Conservation (phyloP, 2,329 filamentous ascomycete species). For the Fusarium sp. region DNA sequence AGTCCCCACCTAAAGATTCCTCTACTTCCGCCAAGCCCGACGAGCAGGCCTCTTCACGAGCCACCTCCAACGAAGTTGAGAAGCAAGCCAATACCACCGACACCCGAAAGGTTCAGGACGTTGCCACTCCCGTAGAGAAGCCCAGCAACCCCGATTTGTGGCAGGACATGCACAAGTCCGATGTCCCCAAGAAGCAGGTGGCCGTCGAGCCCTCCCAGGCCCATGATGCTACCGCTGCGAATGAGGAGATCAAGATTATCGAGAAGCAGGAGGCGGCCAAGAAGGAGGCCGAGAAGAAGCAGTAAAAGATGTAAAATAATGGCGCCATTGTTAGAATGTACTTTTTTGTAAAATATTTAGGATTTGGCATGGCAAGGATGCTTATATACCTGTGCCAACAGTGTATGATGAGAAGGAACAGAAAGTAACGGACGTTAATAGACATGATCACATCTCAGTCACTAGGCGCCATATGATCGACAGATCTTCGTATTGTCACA, state of each 20-base stretch:
- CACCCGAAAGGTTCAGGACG: conserved; percentile 31
- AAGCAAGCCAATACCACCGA: conserved; percentile 6
- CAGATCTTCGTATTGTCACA: neutral
- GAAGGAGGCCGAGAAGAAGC: conserved; percentile 33
- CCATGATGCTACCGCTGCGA: conserved; percentile 52
- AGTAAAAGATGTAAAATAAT: conserved; percentile 11
- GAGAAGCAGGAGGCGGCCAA: conserved; percentile 35
- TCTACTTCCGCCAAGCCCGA: conserved; percentile 3
- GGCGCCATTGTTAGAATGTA: conserved; percentile 27
- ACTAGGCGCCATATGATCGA: too few relatives aligned
- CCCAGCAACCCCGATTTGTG: conserved; percentile 17
- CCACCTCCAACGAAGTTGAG: neutral
- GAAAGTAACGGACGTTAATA: conserved; percentile 45
- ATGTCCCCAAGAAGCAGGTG: conserved; percentile 32
- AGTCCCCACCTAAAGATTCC: conserved; percentile 7
- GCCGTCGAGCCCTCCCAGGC: conserved; percentile 25
- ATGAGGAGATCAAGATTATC: conserved; percentile 41
- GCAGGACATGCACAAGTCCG: conserved; percentile 29
- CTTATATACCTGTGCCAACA: conserved; percentile 46
- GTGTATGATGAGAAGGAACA: conserved; percentile 44
- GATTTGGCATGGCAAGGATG: conserved; percentile 33
- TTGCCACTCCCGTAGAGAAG: conserved; percentile 27
- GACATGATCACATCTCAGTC: conserved; percentile 48
- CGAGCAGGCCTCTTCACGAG: conserved; percentile 1
- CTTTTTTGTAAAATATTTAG: conserved; percentile 43